Evolutionary conservation across 805 yeast species (phyloP).

Genomic region (Sugiyamaella boreocaroliniensis): DNA sequence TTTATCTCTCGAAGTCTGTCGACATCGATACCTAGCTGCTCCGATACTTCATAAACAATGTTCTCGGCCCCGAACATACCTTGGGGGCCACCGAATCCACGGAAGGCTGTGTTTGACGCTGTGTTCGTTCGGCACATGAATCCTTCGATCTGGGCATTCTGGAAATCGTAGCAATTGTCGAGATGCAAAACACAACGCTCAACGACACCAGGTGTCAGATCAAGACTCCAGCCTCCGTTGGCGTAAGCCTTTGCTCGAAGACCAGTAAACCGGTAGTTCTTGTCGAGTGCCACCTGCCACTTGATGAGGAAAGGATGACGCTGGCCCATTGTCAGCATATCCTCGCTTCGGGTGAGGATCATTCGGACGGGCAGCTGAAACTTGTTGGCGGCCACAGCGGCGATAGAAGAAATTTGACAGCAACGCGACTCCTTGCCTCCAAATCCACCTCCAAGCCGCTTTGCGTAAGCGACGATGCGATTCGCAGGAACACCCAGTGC

Average conservation of each 20-base stretch:
- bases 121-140: constrained; percentile 40
- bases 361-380: constrained; percentile 39
- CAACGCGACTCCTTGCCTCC: constrained; percentile 45
- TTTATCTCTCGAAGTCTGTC: constrained; percentile 36
- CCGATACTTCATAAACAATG: constrained; percentile 37
- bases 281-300: constrained; percentile 40
- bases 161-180: constrained; percentile 40
- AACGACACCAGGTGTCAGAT: constrained; percentile 43
- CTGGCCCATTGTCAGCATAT: constrained; percentile 42
- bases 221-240: constrained; percentile 46
- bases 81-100: constrained; percentile 48
- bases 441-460: constrained; percentile 45
- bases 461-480: constrained; percentile 37
- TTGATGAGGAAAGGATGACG: constrained; percentile 42
- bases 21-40: constrained; percentile 35
- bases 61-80: constrained; percentile 42
- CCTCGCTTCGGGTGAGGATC: constrained; percentile 38
- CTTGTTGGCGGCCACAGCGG: constrained; percentile 40
- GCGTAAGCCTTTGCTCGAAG: constrained; percentile 36
- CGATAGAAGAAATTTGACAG: constrained; percentile 35
- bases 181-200: constrained; percentile 42
- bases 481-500: constrained; percentile 39
- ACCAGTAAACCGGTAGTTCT: constrained; percentile 37
- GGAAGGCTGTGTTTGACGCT: constrained; percentile 44
- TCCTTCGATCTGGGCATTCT: constrained; percentile 35